phyloP scores from a whole-genome alignment of 2,329 filamentous ascomycete genomes.

The Alternaria conjuncta region DNA sequence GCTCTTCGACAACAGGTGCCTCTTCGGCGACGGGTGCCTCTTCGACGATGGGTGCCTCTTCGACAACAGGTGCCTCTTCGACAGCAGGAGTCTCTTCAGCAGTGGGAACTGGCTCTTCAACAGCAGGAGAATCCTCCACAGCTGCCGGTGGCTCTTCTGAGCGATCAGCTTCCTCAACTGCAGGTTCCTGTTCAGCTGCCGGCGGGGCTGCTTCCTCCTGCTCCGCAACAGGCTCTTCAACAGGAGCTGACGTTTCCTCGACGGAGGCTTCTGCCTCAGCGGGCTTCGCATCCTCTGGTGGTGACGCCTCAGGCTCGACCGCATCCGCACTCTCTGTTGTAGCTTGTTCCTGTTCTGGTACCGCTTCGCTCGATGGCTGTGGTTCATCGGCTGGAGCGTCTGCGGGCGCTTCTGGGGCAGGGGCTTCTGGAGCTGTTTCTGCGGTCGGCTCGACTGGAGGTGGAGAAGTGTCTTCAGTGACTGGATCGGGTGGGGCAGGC shows the following conservation, averaged over 20 bases:
- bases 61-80: not conserved
- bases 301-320: not conserved
- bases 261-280: not conserved
- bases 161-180: not conserved
- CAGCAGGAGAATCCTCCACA: not conserved
- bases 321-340: not conserved
- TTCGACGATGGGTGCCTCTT: not conserved
- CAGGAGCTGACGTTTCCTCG: not conserved
- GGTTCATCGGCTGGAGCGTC: not conserved
- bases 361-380: not conserved
- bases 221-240: not conserved
- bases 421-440: not conserved
- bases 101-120: not conserved
- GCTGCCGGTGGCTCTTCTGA: not conserved
- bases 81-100: not conserved
- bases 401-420: not conserved
- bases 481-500: not conserved
- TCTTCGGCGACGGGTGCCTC: not conserved
- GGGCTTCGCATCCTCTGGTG: not conserved
- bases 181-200: not conserved
- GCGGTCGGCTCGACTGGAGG: conserved; percentile 1
- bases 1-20: not conserved
- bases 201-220: not conserved
- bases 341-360: not conserved
- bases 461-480: not conserved